A percentile compares a stretch with the other conserved stretches of the same genome.
Conservation (phyloP, 108 stramenopile genomes). For the Nitzschia sp. region DNA sequence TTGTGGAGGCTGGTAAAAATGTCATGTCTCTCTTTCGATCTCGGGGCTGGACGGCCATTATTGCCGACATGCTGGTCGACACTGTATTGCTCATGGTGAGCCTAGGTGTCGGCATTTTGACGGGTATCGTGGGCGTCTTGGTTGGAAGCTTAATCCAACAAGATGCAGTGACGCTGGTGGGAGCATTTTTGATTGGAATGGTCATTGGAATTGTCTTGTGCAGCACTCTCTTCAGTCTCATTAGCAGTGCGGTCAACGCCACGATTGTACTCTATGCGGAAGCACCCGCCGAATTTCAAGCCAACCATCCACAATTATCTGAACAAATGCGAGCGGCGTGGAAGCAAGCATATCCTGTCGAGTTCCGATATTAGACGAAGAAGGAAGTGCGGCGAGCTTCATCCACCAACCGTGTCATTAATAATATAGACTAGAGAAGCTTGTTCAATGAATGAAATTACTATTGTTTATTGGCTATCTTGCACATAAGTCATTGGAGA, state of each 20-base stretch:
- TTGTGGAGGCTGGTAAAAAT: slow-evolving; percentile 65
- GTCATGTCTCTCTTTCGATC: slow-evolving; percentile 76
- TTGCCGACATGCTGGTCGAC: slow-evolving; percentile 77
- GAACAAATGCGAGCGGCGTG: slow-evolving; percentile 71
- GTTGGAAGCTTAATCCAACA: slow-evolving; percentile 15
- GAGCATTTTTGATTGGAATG: slow-evolving; percentile 46
- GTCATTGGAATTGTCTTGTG: slow-evolving; percentile 63
- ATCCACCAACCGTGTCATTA: no score
- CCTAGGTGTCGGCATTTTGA: slow-evolving; percentile 56
- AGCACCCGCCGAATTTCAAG: slow-evolving; percentile 77
- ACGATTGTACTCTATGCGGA: slow-evolving; percentile 91
- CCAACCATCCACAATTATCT: slow-evolving; percentile 83
- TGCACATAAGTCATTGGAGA: slow-evolving; percentile 40
- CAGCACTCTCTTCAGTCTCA: slow-evolving; percentile 59
- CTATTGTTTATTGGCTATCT: slow-evolving; percentile 3
- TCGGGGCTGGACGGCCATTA: slow-evolving; percentile 86
- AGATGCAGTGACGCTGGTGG: slow-evolving; percentile 11
- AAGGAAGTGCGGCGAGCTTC: background rate
- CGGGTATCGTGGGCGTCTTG: slow-evolving; percentile 47
- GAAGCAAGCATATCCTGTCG: slow-evolving; percentile 37
- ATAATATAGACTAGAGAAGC: no score
- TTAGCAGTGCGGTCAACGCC: slow-evolving; percentile 83
- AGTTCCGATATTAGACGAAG: slow-evolving; percentile 5
- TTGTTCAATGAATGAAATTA: no score
- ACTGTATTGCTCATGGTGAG: slow-evolving; percentile 62